Base-by-base conservation (phyloP, 768 basidiomycete genomes). In the Filobasidium floriforme region DNA sequence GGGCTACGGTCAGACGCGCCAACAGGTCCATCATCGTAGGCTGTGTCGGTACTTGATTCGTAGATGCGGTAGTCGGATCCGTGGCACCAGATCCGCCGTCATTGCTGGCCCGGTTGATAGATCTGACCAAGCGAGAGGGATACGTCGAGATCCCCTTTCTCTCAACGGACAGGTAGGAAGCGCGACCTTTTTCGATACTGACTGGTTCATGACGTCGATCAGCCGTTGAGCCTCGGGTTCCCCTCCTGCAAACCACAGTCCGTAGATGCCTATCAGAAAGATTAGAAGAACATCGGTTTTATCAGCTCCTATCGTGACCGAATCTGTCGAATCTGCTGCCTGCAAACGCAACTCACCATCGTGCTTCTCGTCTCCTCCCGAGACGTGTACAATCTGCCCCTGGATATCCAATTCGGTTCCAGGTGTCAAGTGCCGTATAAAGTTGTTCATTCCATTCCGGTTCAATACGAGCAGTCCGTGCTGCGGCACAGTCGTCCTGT, bases 401-500 rank as follows among this genome's bases (percentile, higher is more conserved):
- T 71, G 66, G 18, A 71, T 52, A 28, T 71, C 68, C 22, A 71
- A 44, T 40, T 65, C 70, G 5, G 66, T 71, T 18, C 59, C 51
- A 12, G 24, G 22, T 0, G 66, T 69, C 41, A 71, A 59, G 15
- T 60, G 54, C 2, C 62, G 61, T 41, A 44, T 55, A 49, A 49
- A 73, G 65, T 73, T 71, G 41, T 69, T 61, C 18, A 68, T 70
- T 19, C 66, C 66, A 26, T 69, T 67, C 41, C 72, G 63, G 66
- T 73, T 73, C 46, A 73, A 68, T 29, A 73, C 66, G 46, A 73
- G 59, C 59, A 70, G 40, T 2, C 69, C 68, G 28, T 63, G 24
- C 0, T 66, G 37, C 22, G 72, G 72, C 2, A 59, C 15, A 1
- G 66, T 22, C 5, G 40, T 41, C 26, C 65, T 66, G 60, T 29